Conservation (phyloP, 2,329 filamentous ascomycete species). For the Trichoderma atrobrunneum region DNA sequence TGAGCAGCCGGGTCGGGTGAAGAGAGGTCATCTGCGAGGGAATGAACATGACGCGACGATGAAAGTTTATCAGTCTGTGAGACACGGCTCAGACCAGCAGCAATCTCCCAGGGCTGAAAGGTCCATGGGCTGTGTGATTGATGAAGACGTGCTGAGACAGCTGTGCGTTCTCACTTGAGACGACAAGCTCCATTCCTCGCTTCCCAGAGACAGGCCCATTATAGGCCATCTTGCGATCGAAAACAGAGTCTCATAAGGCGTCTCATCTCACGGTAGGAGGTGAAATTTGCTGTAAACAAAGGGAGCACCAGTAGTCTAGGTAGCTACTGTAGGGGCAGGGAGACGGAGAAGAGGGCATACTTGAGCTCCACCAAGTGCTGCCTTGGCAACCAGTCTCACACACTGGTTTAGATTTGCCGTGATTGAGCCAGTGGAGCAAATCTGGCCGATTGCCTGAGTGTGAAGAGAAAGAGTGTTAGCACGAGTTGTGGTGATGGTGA, state of each 20-base stretch:
- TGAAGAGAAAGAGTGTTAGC: background rate
- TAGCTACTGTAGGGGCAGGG: background rate
- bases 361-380: conserved; percentile 73
- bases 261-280: conserved; percentile 10
- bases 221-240: background rate
- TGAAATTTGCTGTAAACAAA: background rate
- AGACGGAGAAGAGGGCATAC: conserved; percentile 41
- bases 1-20: background rate
- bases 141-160: background rate
- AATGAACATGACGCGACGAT: background rate
- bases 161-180: background rate
- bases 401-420: conserved; percentile 78
- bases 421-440: conserved; percentile 80
- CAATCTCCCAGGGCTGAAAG: background rate
- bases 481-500: background rate
- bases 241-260: conserved; percentile 1
- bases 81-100: conserved; percentile 3
- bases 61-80: background rate
- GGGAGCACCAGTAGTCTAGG: background rate
- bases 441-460: conserved; percentile 72
- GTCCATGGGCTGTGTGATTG: background rate
- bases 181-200: background rate
- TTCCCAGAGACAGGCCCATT: background rate
- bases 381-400: conserved; percentile 66
- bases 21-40: background rate